Conservation (phyloP, 106 monocot species). For the Dendrobium officinale region DNA sequence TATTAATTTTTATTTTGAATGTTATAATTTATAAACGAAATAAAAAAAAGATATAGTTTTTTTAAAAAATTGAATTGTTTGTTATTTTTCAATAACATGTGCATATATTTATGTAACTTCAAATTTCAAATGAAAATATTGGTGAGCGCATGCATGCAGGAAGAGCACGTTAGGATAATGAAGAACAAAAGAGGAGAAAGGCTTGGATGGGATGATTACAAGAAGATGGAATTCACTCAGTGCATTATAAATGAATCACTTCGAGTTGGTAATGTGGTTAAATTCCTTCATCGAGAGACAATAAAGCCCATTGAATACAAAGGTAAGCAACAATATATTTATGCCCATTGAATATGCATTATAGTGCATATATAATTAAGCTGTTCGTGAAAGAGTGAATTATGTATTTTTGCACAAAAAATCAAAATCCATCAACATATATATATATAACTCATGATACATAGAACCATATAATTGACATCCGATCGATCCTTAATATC, state of each 20-base stretch:
- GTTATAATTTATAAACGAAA: constrained; percentile 77
- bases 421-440: too few relatives aligned
- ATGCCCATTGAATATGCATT: too few relatives aligned
- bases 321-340: neutral
- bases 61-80: too few relatives aligned
- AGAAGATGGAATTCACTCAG: constrained; percentile 81
- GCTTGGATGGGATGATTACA: constrained; percentile 78
- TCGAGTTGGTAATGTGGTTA: constrained; percentile 74
- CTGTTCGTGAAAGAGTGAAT: too few relatives aligned
- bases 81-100: too few relatives aligned
- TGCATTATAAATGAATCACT: constrained; percentile 88
- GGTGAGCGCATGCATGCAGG: constrained; percentile 16
- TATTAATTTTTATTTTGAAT: constrained; percentile 30
- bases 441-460: too few relatives aligned
- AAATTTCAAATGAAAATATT: too few relatives aligned
- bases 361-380: too few relatives aligned
- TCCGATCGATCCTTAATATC: too few relatives aligned
- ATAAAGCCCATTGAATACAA: constrained; percentile 29
- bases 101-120: too few relatives aligned
- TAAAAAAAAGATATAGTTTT: constrained; percentile 34
- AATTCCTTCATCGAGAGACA: constrained; percentile 74
- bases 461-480: too few relatives aligned
- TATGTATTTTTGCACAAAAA: too few relatives aligned
- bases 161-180: constrained; percentile 38
- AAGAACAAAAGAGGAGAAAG: constrained; percentile 32